Evolutionary conservation across 352 stramenopile genomes (phyloP), one percentile per base, ranked within the genome.

Genomic region (Phytophthora pinifolia): DNA sequence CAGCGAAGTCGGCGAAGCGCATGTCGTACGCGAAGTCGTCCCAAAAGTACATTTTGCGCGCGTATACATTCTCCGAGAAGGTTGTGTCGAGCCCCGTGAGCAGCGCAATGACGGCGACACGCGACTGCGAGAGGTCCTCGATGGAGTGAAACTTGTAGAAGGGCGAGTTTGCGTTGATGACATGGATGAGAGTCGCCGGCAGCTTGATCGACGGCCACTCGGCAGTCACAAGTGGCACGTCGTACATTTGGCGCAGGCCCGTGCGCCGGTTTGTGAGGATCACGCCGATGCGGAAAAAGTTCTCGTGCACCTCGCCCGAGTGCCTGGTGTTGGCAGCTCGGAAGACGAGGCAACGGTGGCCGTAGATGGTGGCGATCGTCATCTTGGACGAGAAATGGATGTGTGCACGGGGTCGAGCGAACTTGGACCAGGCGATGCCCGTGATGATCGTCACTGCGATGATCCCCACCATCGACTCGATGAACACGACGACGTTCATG

Each of bases 11-110:
- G 9, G 65, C 79, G 46, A 93, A 93, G 44, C 71, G 76, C 72
- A 79, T 83, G 44, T 89, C 74, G 65, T 73, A 90, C 22, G 75
- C 83, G 54, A 93, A 93, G n/a, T 93, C 79, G 43, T 93, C 77
- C 79, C 79, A 93, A 44, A 93, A 93, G 69, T 93, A 93, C 80
- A 89, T 91, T 45, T 91, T 89, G 15, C 83, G 83, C 12, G 83
- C 83, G 46, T 93, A 93, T 33, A 93, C 83, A 54, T 90, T 93
- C 49, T 93, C 83, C 4, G 73, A 82, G 56, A 93, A 93, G 6
- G 83, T 93, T 20, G 79, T 93, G 56, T 93, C 83, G n/a, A 93
- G 75, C 3, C 79, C 83, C 25, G 83, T 91, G 27, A 93, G 67
- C 45, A 93, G 63, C 22, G 74, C 79, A 33, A 93, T 89, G 25